These are phyloP conservation scores for Centaurea solstitialis DNA, from an alignment of 129 eudicot species.

Conservation along the genomic window DNA sequence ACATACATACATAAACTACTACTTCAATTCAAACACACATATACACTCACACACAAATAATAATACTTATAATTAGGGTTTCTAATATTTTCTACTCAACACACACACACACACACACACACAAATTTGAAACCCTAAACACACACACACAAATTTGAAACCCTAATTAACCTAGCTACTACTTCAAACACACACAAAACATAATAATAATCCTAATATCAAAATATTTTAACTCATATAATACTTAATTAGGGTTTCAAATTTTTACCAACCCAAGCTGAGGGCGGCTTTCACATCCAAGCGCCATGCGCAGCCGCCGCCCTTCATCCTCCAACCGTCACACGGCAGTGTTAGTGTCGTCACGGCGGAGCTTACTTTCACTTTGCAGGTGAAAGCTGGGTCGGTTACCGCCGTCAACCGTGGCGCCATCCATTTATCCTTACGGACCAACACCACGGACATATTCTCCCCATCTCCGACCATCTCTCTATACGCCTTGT, in stretches of 20 bases:
- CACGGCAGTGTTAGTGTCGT: conserved; percentile 60
- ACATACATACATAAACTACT: neutral
- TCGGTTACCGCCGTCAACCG: conserved; percentile 33
- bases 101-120: too few species aligned
- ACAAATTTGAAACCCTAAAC: too few species aligned
- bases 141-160: too few species aligned
- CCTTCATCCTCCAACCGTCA: conserved; percentile 81
- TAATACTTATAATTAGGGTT: too few species aligned
- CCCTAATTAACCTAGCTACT: too few species aligned
- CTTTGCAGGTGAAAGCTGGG: conserved; percentile 70
- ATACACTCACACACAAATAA: too few species aligned
- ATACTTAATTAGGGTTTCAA: neutral
- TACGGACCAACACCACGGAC: conserved; percentile 49
- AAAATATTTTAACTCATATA: conserved; percentile 21
- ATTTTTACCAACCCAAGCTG: conserved; percentile 57
- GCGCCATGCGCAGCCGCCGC: conserved; percentile 88
- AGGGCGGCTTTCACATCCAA: conserved; percentile 78
- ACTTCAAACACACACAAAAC: neutral
- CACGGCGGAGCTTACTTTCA: conserved; percentile 47
- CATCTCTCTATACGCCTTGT: conserved; percentile 58
- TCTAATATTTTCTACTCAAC: too few species aligned
- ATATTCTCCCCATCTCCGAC: conserved; percentile 33
- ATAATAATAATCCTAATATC: neutral
- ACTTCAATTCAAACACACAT: too few species aligned
- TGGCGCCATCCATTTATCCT: conserved; percentile 40